Base-by-base conservation (phyloP, 2,329 filamentous ascomycete species). In the Colletotrichum sp. region DNA sequence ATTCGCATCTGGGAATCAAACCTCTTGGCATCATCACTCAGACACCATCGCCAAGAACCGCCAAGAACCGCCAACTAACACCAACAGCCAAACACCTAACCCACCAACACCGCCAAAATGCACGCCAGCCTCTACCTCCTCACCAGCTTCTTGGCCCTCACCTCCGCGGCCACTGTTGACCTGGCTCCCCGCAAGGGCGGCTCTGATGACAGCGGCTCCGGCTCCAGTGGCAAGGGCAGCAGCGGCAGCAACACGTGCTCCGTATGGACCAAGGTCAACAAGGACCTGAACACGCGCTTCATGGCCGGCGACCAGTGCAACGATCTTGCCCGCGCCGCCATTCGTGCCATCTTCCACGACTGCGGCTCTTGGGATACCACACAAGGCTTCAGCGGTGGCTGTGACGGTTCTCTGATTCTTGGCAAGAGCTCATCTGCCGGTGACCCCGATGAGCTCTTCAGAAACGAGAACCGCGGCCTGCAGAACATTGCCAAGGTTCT, bases 281-380 rank as follows among this genome's bases (percentile, higher is more conserved):
- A 79, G 12, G 82, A 85, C 19, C 83, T 89, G 81, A 81, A 79
- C 29, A 32, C 34, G 2, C 71, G 80, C 9, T 88, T 88, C 76
- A 76, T 80, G 9, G 80, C 79, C 15, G 74, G 74, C 5, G 82
- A 82, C 22, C 76, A 78, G 19, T 88, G 87, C 80, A 86, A 84
- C 62, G 81, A 82, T 13, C 74, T 83, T 19, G 87, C 86, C 1
- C 84, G 87, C n/a, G 84, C 81, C 6, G 87, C 87, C 22, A 85
- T 89, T 75, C 85, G 88, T 19, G 82, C 86, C 8, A 86, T 86
- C 12, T 89, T 89, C 80, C 87, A 89, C 79, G 88, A 89, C 75
- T 86, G 87, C 2, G 87, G 81, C 16, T 83, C 83, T 6, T 89
- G 86, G 87, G 83, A 83, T 73, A 82, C 81, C 78, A 75, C 52